Evolutionary conservation across 768 basidiomycete genomes (phyloP), one percentile per base, ranked within the genome.

Genomic region (Rhizopogon vesiculosus): DNA sequence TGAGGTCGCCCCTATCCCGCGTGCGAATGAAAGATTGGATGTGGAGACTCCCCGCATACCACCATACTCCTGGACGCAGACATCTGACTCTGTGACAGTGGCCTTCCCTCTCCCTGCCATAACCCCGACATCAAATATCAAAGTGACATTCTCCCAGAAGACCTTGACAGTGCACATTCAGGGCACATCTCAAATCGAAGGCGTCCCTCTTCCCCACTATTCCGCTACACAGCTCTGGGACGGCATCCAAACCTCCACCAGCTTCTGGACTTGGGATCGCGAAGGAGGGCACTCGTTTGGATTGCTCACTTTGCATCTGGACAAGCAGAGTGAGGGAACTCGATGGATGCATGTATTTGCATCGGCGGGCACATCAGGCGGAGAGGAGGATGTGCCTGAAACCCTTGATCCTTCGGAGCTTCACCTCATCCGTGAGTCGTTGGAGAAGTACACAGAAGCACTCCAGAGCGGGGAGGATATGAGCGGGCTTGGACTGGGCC

Each of bases 21-120:
- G 83, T 46, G 65, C 72, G 7, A 77, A 74, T 57, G 88, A 88
- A 67, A 76, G 74, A 56, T 67, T 87, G 44, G 83, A 86, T 58
- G 60, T 45, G 25, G 54, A 62, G 6, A 65, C 70, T 18, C 73
- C 73, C 1, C 66, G 70, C 9, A 85, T 78, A 59, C 89, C 84
- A 28, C 89, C 93, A 0, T 98, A 94, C 70, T 91, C 92, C 1
- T 99, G 96, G 96, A 91, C 85, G 0, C 96, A 99, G 65, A 85
- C 87, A 4, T 68, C 82, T 1, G 92, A 94, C 66, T 83, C 90
- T 1, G 75, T 98, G 49, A 93, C 91, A 0, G 70, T 98, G 42
- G 86, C 85, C 0, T 85, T 98, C 64, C 84, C 91, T 5, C 77
- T 97, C n/a, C 91, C 91, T 1, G 80, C 88, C 0, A 76, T 72